Percentiles rank a stretch among this genome's conserved stretches.
Evolutionary conservation across 768 basidiomycete genomes (phyloP).

Genomic region (Hypholoma sublateritium): DNA sequence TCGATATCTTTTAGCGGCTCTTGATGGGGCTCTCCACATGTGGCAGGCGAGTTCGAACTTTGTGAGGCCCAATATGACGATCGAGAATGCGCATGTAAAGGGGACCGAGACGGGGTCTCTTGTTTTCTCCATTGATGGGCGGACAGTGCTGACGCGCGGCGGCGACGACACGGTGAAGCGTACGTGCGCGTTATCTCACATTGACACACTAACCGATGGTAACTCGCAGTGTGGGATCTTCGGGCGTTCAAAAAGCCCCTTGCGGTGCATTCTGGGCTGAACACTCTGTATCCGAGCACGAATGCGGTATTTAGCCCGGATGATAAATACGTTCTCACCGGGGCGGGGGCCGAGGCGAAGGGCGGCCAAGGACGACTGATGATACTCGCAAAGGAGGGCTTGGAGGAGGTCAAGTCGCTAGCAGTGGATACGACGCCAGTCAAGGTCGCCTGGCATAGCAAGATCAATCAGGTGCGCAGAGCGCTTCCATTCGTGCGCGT

Average conservation of each 20-base stretch:
- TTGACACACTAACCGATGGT: constrained; percentile 5
- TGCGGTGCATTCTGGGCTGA: constrained; percentile 57
- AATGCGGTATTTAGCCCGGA: constrained; percentile 97
- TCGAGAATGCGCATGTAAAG: constrained; percentile 87
- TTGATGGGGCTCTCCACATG: constrained; percentile 91
- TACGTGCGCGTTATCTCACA: constrained; percentile 43
- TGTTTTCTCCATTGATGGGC: constrained; percentile 86
- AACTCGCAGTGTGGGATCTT: constrained; percentile 84
- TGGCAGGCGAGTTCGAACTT: constrained; percentile 95
- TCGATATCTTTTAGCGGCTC: constrained; percentile 55
- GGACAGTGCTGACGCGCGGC: constrained; percentile 83
- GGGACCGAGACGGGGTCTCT: constrained; percentile 85
- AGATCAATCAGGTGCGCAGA: constrained; percentile 88
- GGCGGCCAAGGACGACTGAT: constrained; percentile 70
- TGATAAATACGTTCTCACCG: constrained; percentile 86
- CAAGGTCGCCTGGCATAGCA: constrained; percentile 91
- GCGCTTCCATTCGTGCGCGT: constrained; percentile 14
- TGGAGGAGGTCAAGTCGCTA: constrained; percentile 68
- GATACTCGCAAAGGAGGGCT: constrained; percentile 67
- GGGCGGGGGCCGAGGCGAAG: constrained; percentile 66
- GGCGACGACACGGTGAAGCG: constrained; percentile 96
- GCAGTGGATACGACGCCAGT: constrained; percentile 81
- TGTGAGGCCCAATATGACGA: constrained; percentile 82
- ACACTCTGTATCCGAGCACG: constrained; percentile 86
- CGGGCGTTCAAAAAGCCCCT: constrained; percentile 90